Percentiles rank a stretch among this genome's conserved stretches.
Evolutionary conservation across 768 basidiomycete genomes (phyloP).

Genomic region (Mycena kentingensis): DNA sequence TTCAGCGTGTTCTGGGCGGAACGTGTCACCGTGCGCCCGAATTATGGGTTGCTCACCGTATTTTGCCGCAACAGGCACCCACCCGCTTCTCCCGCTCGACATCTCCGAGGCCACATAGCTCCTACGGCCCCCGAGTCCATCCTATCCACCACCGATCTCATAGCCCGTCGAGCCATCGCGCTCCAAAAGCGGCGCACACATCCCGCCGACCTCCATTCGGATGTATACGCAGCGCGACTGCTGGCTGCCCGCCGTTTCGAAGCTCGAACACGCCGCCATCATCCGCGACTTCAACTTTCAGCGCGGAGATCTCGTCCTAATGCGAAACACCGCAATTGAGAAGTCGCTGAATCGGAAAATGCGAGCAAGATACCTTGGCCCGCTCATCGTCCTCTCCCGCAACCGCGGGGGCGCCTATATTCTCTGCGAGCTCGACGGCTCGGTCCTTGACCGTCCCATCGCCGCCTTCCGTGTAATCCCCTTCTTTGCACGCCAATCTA

Average conservation of each 20-base stretch:
- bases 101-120: constrained; percentile 24
- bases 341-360: constrained; percentile 22
- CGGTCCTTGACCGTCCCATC: neutral
- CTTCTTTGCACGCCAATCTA: constrained; percentile 2
- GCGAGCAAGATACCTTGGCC: constrained; percentile 25
- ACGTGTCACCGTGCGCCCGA: constrained; percentile 15
- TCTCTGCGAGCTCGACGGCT: constrained; percentile 8
- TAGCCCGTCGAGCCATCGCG: neutral
- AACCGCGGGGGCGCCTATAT: constrained; percentile 11
- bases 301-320: constrained; percentile 25
- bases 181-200: constrained; percentile 5
- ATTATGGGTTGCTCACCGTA: constrained; percentile 21
- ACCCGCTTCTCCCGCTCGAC: constrained; percentile 27
- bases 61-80: constrained; percentile 21
- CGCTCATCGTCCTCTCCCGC: constrained; percentile 20
- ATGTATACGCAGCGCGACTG: neutral
- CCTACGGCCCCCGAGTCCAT: neutral
- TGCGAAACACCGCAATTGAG: constrained; percentile 25
- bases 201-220: neutral
- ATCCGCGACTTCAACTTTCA: constrained; percentile 14
- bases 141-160: neutral
- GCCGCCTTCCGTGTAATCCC: constrained; percentile 10
- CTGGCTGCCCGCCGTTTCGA: neutral
- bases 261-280: constrained; percentile 2
- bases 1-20: constrained; percentile 26